Evolutionary conservation across 2,329 filamentous ascomycete genomes (phyloP), one percentile per base, ranked within the genome.

Genomic region (Aspergillus versicolor): DNA sequence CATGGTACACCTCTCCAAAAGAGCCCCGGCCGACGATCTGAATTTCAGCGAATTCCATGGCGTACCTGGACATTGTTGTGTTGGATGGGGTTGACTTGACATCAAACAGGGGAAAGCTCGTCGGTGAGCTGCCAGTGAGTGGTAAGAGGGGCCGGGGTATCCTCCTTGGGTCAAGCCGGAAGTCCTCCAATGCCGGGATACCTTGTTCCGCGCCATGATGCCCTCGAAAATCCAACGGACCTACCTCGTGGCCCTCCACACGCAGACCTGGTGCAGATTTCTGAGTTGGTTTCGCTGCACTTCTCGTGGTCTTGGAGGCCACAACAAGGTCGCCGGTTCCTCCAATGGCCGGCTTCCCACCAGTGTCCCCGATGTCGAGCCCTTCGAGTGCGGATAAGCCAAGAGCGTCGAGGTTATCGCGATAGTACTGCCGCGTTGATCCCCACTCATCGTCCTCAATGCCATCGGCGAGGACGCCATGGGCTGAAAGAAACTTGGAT

Each of bases 1-100:
- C 85, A 61, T 83, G 83, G 66, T 81, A 89, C 2, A 89, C 87
- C 38, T 81, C 80, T 1, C 85, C 86, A 65, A 87, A 89, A 0
- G 86, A 87, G 13, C 87, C 87, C 66, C 82, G 85, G 2, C 86
- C 86, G 3, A 89, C 76, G 1, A 84, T 66, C 17, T 76, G 78
- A 12, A 86, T 66, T 61, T 85, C 80, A 19, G 77, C 73, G 58
- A 82, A 84, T 58, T 82, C 82, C 38, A 75, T 73, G 3, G 73
- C 67, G 63, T 82, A 84, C 43, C 79, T 74, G 42, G 79, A 77
- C 37, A 71, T 62, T 8, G 61, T 62, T 53, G 67, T 68, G 46
- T 61, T 58, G 21, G 63, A 62, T 22, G 60, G 65, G 21, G 52
- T 61, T 24, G 65, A 49, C 4, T 65, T 67, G 9, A 60, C 45